Base-by-base conservation (phyloP, 768 basidiomycete genomes). In the Amanita muscaria region DNA sequence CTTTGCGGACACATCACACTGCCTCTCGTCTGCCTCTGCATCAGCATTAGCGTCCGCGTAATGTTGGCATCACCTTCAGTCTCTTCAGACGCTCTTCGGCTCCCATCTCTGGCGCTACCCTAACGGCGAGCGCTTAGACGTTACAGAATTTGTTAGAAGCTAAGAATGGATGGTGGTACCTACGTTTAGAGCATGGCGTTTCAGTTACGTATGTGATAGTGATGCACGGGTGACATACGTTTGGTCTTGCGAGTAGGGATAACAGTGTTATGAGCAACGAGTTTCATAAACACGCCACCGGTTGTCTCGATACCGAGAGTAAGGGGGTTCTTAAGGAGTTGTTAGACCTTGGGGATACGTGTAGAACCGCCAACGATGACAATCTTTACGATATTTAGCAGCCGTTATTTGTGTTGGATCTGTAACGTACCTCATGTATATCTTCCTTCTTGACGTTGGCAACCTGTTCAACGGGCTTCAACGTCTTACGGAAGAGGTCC, bases 281-380 rank as follows among this genome's bases (percentile, higher is more conserved):
- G 76, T 67, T 94, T 96, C 54, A 92, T 97, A 75, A 97, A 89
- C 55, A 97, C 92, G 63, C 92, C 90, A 58, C 94, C 92, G 27
- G 93, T 94, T 56, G 93, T 97, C 77, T 97, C 94, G 56, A 98
- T 99, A 78, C 94, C 93, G 61, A 96, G 89, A 23, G 94, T 94
- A 32, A 98, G 78, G 19, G 94, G 92, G 70, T 98, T 93, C 67
- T 91, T 92, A 61, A 99, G 81, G 63, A 98, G 88, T 58, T 96
- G 89, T 60, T 97, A 92, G 52, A 99, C 91, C 74, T 96, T 96
- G 66, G 94, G 94, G 58, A 99, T 99, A 82, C 94, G 93, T 55
- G 94, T 99, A 22, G 94, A 98, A 66, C 91, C 91, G 65, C 91
- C 91, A 49, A 94, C 91, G 42, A 94, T 88, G 40, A 91, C 87